Conservation (phyloP, 1,284 basidiomycete species). For the Pseudozyma sp. region DNA sequence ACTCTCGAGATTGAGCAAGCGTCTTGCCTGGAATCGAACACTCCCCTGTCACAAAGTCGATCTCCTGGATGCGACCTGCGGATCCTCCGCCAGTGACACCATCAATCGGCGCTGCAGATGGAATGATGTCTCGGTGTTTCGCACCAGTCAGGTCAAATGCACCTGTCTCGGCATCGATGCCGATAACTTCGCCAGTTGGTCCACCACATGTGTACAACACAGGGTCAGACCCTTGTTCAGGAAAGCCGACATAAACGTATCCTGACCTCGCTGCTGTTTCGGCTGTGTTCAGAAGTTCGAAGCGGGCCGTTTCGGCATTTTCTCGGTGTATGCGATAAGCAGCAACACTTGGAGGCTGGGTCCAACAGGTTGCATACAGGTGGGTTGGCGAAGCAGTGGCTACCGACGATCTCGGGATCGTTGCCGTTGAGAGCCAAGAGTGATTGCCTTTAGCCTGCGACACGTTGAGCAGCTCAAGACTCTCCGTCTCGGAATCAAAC, state of each 20-base stretch:
- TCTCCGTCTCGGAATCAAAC: conserved; percentile 39
- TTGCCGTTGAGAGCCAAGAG: conserved; percentile 52
- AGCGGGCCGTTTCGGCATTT: conserved; percentile 1
- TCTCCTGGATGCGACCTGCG: conserved; percentile 58
- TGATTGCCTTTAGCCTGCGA: conserved; percentile 50
- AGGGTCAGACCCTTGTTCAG: conserved; percentile 29
- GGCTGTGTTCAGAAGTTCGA: conserved; percentile 50
- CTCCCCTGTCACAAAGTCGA: conserved; percentile 59
- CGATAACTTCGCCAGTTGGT: conserved; percentile 69
- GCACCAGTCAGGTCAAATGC: conserved; percentile 47
- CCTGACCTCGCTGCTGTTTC: conserved; percentile 49
- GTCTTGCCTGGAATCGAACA: conserved; percentile 48
- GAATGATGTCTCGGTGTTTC: conserved; percentile 21
- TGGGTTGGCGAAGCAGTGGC: conserved; percentile 13
- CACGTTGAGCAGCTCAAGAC: conserved; percentile 31
- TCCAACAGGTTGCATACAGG: conserved; percentile 56
- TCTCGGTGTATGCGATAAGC: conserved; percentile 40
- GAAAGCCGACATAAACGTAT: conserved; percentile 50
- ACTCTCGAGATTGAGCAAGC: conserved; percentile 19
- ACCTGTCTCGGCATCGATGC: conserved; percentile 62
- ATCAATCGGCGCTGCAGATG: conserved; percentile 11
- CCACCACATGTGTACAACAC: conserved; percentile 70
- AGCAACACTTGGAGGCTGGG: conserved; percentile 50
- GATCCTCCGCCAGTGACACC: conserved; percentile 29
- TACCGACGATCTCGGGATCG: conserved; percentile 2